These are phyloP conservation scores for Macrophomina pseudophaseolina DNA, from an alignment of 2,329 filamentous ascomycete species.

Conservation along the genomic window DNA sequence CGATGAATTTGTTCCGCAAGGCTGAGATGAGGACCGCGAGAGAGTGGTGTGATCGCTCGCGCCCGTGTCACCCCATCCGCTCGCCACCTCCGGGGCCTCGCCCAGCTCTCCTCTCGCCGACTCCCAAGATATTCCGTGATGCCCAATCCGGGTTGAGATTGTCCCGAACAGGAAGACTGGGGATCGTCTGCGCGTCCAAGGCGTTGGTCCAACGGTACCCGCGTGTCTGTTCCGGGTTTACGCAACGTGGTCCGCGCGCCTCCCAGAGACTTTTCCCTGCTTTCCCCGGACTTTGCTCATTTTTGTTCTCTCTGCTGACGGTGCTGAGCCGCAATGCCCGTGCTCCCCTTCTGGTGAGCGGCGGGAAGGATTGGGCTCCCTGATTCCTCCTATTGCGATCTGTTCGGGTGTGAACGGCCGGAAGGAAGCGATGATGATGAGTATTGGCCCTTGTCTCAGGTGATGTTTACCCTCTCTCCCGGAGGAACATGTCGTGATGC, in stretches of 20 bases:
- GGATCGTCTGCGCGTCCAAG: not conserved
- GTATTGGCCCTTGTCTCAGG: not conserved
- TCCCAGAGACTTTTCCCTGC: not conserved
- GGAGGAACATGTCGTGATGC: constrained; percentile 9
- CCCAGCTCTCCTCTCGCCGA: not conserved
- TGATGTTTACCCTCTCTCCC: constrained; percentile 3
- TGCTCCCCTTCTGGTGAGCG: too few relatives aligned
- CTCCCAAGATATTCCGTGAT: not conserved
- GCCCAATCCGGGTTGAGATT: not conserved
- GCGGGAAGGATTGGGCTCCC: not conserved
- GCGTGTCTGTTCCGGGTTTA: not conserved
- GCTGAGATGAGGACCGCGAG: constrained; percentile 9
- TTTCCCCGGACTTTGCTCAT: constrained; percentile 13
- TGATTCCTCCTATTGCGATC: not conserved
- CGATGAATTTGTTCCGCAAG: not conserved
- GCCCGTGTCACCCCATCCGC: constrained; percentile 20
- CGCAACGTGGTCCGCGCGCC: not conserved
- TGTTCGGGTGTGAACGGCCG: constrained; percentile 15
- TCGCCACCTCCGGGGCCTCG: not conserved
- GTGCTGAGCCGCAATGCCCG: constrained; percentile 14
- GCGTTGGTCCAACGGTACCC: not conserved
- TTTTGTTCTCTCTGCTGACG: not conserved
- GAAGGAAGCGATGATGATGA: constrained; percentile 5
- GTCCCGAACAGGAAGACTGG: not conserved
- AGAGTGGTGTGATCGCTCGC: constrained; percentile 14